Conservation (phyloP, 1,139 yeast species). For the Kodamaea plutei region DNA sequence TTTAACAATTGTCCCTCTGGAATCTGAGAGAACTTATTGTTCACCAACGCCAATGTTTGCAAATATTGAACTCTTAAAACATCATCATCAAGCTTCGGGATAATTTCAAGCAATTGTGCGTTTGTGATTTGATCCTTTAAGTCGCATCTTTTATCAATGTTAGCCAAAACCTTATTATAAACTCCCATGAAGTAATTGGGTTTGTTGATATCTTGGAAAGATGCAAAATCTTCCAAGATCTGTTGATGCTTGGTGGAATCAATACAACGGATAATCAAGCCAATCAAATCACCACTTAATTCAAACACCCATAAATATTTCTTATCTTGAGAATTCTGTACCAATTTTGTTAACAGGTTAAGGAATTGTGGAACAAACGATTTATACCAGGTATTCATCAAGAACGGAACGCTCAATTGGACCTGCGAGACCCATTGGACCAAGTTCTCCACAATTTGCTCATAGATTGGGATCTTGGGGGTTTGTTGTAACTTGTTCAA, state of each 20-base stretch:
- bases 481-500: conserved; percentile 35
- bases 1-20: conserved; percentile 3
- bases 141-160: conserved; percentile 37
- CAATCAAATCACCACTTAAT: conserved; percentile 31
- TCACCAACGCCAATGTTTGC: conserved; percentile 51
- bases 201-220: conserved; percentile 19
- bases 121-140: conserved; percentile 12
- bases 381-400: conserved; percentile 42
- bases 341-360: conserved; percentile 3
- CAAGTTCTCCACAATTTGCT: conserved; percentile 23
- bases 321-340: neutral
- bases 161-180: conserved; percentile 48
- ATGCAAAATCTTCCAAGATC: conserved; percentile 30
- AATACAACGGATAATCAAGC: conserved; percentile 33
- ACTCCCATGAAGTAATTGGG: conserved; percentile 45
- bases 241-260: conserved; percentile 36
- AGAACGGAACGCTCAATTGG: conserved; percentile 22
- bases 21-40: conserved; percentile 41
- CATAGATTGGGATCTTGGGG: conserved; percentile 14
- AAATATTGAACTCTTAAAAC: conserved; percentile 53
- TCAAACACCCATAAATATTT: conserved; percentile 17
- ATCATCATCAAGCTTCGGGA: conserved; percentile 15
- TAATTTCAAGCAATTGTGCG: conserved; percentile 16
- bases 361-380: conserved; percentile 33
- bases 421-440: conserved; percentile 22